Conservation (phyloP, 1,139 yeast species). For the Pichia sp. region DNA sequence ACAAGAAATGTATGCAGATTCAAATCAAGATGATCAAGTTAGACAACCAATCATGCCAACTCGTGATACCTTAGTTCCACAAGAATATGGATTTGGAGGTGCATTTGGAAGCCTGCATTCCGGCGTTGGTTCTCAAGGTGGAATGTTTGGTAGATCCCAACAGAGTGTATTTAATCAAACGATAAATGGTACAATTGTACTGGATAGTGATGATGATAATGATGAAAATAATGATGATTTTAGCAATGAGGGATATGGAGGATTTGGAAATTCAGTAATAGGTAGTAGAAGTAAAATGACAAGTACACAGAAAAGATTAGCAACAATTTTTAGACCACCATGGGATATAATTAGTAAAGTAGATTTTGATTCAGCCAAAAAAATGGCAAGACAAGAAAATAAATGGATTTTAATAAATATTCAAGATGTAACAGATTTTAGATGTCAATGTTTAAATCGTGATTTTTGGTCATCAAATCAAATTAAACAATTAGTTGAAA, state of each 20-base stretch:
- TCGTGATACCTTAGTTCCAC: slow-evolving; percentile 60
- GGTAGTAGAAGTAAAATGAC: slow-evolving; percentile 27
- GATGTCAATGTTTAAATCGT: slow-evolving; percentile 83
- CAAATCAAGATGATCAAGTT: slow-evolving; percentile 43
- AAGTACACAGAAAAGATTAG: slow-evolving; percentile 65
- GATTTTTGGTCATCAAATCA: slow-evolving; percentile 83
- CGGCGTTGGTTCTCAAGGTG: slow-evolving; percentile 21
- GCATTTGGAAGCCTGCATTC: slow-evolving; percentile 7
- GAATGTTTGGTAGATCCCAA: slow-evolving; percentile 39
- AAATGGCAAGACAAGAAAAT: slow-evolving; percentile 51
- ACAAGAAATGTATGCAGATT: slow-evolving; percentile 48
- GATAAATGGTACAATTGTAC: slow-evolving; percentile 24
- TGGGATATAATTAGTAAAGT: slow-evolving; percentile 73
- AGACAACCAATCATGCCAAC: slow-evolving; percentile 75
- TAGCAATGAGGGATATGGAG: slow-evolving; percentile 22
- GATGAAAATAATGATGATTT: slow-evolving; percentile 24
- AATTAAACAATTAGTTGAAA: slow-evolving; percentile 57
- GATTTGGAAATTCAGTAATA: neutral
- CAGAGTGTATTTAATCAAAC: slow-evolving; percentile 49
- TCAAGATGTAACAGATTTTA: slow-evolving; percentile 78
- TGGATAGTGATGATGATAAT: slow-evolving; percentile 20
- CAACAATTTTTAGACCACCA: slow-evolving; percentile 84
- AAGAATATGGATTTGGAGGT: slow-evolving; percentile 16
- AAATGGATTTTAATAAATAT: slow-evolving; percentile 87
- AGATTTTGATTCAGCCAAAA: slow-evolving; percentile 66